Evolutionary conservation across 495 filamentous ascomycete genomes (phyloP).

Genomic region (Neurospora sp.): DNA sequence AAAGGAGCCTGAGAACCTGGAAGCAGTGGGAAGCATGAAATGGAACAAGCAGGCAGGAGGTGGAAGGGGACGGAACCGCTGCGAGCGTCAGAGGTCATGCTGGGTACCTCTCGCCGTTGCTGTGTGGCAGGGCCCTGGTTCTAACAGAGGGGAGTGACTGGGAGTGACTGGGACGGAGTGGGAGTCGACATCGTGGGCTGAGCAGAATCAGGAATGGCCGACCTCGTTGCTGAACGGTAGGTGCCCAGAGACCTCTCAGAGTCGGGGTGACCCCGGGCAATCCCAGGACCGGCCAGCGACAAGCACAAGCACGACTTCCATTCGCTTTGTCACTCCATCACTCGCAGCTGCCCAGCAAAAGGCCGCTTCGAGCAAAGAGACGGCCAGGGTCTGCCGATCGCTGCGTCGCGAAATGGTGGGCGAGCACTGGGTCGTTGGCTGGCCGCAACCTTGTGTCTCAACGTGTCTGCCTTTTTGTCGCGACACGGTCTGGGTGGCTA

Average conservation of each 20-base stretch:
- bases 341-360: not conserved
- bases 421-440: conserved; percentile 14
- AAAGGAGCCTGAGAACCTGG: conserved; percentile 16
- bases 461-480: conserved; percentile 1
- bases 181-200: not conserved
- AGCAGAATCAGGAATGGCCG: not conserved
- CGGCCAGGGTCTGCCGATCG: conserved; percentile 4
- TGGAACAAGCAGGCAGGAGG: conserved; percentile 22
- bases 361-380: conserved; percentile 6
- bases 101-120: not conserved
- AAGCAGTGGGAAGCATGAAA: not conserved
- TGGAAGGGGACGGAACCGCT: conserved; percentile 27
- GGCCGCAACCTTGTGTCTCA: not conserved
- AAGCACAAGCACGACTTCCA: not conserved
- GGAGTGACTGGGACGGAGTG: not conserved
- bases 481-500: conserved; percentile 11
- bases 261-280: not conserved
- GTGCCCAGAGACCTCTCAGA: not conserved
- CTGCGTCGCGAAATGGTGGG: conserved; percentile 7
- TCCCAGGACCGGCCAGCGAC: not conserved
- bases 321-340: not conserved
- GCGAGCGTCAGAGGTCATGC: conserved; percentile 2
- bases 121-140: not conserved
- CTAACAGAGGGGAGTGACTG: not conserved
- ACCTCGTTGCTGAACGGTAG: not conserved